Evolutionary conservation across 2,329 filamentous ascomycete species (phyloP).

Genomic region (Metarhizium album): DNA sequence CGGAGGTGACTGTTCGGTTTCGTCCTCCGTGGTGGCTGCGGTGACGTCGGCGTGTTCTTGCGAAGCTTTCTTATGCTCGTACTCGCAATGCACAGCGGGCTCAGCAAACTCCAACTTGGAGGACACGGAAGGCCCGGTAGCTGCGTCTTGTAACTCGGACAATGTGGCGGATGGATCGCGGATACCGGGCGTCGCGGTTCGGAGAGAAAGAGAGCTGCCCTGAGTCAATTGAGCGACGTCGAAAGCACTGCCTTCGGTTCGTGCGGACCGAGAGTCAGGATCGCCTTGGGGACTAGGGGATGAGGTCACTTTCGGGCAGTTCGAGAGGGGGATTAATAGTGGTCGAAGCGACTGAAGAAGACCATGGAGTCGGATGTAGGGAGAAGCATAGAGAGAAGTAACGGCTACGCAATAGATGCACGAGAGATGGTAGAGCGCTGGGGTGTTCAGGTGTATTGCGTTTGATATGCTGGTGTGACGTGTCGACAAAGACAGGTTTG

Average conservation of each 20-base stretch:
- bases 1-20: conserved; percentile 39
- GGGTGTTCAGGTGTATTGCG: not conserved
- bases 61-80: conserved; percentile 11
- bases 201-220: not conserved
- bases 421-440: not conserved
- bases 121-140: conserved; percentile 25
- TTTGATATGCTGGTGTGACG: not conserved
- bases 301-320: not conserved
- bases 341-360: not conserved
- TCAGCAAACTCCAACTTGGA: conserved; percentile 20
- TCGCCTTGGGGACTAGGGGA: not conserved
- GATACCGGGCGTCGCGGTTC: conserved; percentile 10
- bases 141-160: conserved; percentile 24
- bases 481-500: not conserved
- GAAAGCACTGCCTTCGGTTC: not conserved
- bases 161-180: conserved; percentile 25
- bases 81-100: conserved; percentile 16
- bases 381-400: not conserved
- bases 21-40: conserved; percentile 13
- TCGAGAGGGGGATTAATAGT: not conserved
- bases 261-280: not conserved
- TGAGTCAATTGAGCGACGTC: not conserved
- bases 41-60: conserved; percentile 13
- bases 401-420: not conserved
- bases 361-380: not conserved